Evolutionary conservation across 148 eudicot species (phyloP).

Genomic region (Arctostaphylos glauca): DNA sequence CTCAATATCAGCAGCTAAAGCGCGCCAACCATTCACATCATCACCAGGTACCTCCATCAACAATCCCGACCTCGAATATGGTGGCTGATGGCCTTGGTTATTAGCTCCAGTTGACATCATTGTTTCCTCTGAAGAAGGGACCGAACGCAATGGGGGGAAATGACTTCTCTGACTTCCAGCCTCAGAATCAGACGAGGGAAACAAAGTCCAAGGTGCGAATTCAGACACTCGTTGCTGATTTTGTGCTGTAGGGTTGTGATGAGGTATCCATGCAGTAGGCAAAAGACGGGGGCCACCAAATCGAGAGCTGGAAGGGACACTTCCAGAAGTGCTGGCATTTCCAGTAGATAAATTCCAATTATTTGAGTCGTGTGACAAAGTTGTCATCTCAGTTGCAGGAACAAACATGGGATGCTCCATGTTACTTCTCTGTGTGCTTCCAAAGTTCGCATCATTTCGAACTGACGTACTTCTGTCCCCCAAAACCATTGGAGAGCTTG

Average conservation of each 20-base stretch:
- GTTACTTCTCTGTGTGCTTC: conserved; percentile 47
- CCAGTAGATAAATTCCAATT: conserved; percentile 51
- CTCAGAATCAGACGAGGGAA: conserved; percentile 53
- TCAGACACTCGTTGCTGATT: conserved; percentile 54
- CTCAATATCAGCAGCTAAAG: conserved; percentile 42
- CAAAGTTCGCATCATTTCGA: conserved; percentile 42
- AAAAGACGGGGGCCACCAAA: conserved; percentile 37
- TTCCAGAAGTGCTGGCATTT: conserved; percentile 35
- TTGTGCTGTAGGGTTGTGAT: conserved; percentile 43
- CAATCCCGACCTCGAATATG: conserved; percentile 25
- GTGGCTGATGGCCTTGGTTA: conserved; percentile 25
- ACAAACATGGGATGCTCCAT: conserved; percentile 49
- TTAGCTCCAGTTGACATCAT: conserved; percentile 22
- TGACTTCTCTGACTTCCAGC: conserved; percentile 47
- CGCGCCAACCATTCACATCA: conserved; percentile 41
- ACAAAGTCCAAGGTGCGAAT: conserved; percentile 58
- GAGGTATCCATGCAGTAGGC: conserved; percentile 50
- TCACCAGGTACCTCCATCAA: conserved; percentile 36
- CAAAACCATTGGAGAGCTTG: conserved; percentile 29
- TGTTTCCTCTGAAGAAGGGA: conserved; percentile 43
- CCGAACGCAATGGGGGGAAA: conserved; percentile 31
- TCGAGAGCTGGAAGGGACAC: conserved; percentile 50
- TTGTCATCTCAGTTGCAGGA: conserved; percentile 57
- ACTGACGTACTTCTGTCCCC: conserved; percentile 42
- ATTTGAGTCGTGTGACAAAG: conserved; percentile 43